Base-by-base conservation (phyloP, 305 asterid species). In the Caryopteris hybrid region DNA sequence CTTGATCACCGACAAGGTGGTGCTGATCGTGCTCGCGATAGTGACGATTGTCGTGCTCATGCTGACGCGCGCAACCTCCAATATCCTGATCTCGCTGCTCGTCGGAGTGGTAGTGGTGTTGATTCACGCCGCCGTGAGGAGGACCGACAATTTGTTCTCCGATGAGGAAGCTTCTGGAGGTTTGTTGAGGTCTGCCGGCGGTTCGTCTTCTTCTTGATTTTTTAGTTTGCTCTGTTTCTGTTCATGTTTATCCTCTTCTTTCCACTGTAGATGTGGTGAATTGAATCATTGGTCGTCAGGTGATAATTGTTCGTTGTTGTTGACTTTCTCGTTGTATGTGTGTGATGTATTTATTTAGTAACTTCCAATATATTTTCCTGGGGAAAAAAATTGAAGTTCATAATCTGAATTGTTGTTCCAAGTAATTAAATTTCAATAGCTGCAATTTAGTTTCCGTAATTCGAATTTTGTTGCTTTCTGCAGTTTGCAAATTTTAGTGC, bases 61-160 rank as follows among this genome's bases (percentile, higher is more conserved):
- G 76, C 56, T 88, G 34, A 89, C 98, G 5, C 74, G 52, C 61
- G 97, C 97, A 1, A 84, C 84, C 52, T 11, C 21, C 10, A 85
- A 91, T 46, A 88, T 94, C 27, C 51, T 94, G 65, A 79, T 70
- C 50, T 34, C 98, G 36, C 66, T 94, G 74, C 68, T 73, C 52
- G 75, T 86, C n/a, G 98, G 87, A 12, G 65, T 82, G 16, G 85
- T 72, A 71, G 74, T 91, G 76, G 88, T 91, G 71, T 20, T 86
- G 82, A 21, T 88, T 59, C 99, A 94, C 81, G 87, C 92, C 70
- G 80, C 85, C 74, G 45, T 82, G 43, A 89, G 99, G 94, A 86
- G 72, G 82, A 87, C 89, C 21, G 98, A 91, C 66, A 88, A 87
- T 57, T 78, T 87, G 81, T 17, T 0, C 51, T 25, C 74, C 70